Percentiles rank a stretch among this genome's conserved stretches.
These are phyloP conservation scores for Amphibolis antarctica DNA, from an alignment of 106 monocot genomes.

Conservation along the genomic window DNA sequence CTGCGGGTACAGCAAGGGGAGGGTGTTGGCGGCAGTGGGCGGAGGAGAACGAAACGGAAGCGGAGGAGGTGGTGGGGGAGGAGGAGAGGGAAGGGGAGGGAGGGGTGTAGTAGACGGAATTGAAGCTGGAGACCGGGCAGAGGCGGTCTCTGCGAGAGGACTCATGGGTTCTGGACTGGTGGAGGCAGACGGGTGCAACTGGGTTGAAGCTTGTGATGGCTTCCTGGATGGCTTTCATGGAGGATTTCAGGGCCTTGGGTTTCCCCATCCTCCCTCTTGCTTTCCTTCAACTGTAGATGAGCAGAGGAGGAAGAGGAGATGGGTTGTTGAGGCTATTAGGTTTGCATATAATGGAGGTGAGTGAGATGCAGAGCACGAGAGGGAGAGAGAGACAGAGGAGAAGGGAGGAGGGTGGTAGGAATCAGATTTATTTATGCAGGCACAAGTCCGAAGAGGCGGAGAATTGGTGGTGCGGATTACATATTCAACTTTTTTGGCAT, in stretches of 20 bases:
- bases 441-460: no score
- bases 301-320: neutral
- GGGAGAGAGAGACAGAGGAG: no score
- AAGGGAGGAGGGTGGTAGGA: no score
- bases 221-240: constrained; percentile 15
- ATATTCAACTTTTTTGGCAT: no score
- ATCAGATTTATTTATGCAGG: no score
- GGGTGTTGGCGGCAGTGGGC: neutral
- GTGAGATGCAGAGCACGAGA: no score
- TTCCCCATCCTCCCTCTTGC: constrained; percentile 1
- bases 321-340: no score
- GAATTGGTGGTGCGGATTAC: no score
- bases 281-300: neutral
- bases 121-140: constrained; percentile 4
- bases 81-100: neutral
- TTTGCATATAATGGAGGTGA: no score
- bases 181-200: constrained; percentile 2
- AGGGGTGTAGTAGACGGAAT: constrained; percentile 9
- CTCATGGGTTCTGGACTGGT: neutral
- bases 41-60: neutral
- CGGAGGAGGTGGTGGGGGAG: neutral
- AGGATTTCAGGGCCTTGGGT: constrained; percentile 9
- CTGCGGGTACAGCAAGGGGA: neutral
- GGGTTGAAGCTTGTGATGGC: constrained; percentile 4
- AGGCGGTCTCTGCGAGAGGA: constrained; percentile 5